Evolutionary conservation across 306 rosid species (phyloP).

Genomic region (Cucumis sativus): DNA sequence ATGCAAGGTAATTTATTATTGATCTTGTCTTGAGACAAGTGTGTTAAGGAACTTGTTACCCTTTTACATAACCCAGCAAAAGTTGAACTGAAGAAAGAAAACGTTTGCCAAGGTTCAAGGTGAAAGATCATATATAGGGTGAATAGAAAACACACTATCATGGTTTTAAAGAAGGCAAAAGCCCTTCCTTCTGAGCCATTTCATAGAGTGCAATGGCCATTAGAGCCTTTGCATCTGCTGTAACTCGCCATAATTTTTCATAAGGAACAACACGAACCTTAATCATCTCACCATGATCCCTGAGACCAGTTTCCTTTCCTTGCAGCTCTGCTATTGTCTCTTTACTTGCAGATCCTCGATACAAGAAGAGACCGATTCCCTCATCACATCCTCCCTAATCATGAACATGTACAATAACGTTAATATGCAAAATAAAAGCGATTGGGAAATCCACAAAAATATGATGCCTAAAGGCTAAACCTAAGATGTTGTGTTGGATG

Average conservation of each 20-base stretch:
- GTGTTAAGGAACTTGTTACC: background rate
- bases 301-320: conserved; percentile 81
- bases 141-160: background rate
- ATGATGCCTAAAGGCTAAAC: background rate
- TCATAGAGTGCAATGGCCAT: conserved; percentile 64
- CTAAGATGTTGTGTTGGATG: background rate
- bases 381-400: conserved; percentile 89
- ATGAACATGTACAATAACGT: background rate
- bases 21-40: no score
- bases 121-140: background rate
- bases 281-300: conserved; percentile 80
- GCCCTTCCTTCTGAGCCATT: conserved; percentile 67
- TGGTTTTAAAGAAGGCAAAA: conserved; percentile 25
- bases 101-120: background rate
- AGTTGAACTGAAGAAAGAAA: background rate
- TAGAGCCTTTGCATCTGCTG: conserved; percentile 77
- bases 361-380: conserved; percentile 65
- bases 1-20: no score
- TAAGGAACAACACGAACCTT: conserved; percentile 65
- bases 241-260: conserved; percentile 61
- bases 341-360: conserved; percentile 39
- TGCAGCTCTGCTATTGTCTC: conserved; percentile 50
- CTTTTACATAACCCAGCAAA: background rate
- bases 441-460: background rate
- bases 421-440: background rate